Percentiles rank a stretch among this genome's conserved stretches.
Evolutionary conservation across 345 rosid species (phyloP).

Genomic region (Triadica sebifera): DNA sequence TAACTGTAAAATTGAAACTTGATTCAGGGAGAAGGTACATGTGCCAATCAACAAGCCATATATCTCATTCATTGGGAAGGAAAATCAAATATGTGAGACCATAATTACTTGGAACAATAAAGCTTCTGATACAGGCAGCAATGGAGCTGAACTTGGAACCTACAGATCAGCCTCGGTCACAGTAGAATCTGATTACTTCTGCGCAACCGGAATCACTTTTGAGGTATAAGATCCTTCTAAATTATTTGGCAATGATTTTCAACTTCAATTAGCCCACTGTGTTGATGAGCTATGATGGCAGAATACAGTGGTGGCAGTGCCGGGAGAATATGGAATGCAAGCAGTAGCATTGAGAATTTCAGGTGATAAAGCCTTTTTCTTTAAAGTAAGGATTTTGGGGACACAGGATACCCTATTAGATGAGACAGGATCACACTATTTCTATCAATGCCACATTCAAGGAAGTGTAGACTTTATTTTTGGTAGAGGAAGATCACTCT

Average conservation of each 20-base stretch:
- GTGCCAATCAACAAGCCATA: conserved; percentile 68
- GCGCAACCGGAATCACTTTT: conserved; percentile 77
- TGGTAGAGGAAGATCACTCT: conserved; percentile 73
- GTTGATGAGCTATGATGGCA: conserved; percentile 30
- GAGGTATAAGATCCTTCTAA: conserved; percentile 40
- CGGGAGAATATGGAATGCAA: conserved; percentile 72
- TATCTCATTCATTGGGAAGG: conserved; percentile 70
- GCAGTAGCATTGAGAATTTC: conserved; percentile 72
- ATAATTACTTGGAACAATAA: conserved; percentile 66
- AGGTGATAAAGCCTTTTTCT: conserved; percentile 79
- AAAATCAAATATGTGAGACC: conserved; percentile 39
- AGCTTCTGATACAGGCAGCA: conserved; percentile 58
- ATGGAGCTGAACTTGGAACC: conserved; percentile 63
- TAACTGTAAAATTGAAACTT: neutral
- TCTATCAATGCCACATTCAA: conserved; percentile 60
- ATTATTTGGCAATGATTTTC: neutral
- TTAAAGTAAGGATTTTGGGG: conserved; percentile 64
- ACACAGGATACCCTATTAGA: conserved; percentile 90
- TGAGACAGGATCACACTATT: conserved; percentile 79
- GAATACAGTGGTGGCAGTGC: conserved; percentile 70
- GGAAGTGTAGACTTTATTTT: conserved; percentile 87
- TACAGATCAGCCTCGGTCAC: conserved; percentile 70
- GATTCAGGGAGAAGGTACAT: conserved; percentile 69
- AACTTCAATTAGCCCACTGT: neutral
- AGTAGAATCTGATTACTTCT: conserved; percentile 68